Evolutionary conservation across 202 grass and related monocot genomes (phyloP).

Genomic region (Carex arenaria): DNA sequence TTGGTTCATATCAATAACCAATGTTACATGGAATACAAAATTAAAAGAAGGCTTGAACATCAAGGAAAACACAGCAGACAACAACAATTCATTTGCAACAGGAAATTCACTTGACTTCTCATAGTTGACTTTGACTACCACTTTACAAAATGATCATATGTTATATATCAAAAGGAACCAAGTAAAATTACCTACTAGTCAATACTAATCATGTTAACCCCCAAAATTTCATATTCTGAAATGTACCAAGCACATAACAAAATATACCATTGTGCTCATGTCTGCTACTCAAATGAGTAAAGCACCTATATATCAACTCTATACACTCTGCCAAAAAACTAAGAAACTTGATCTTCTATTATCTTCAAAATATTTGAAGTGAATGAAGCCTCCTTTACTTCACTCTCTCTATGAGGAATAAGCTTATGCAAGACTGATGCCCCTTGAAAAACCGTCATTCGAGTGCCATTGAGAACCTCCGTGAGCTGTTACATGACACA

Average conservation of each 20-base stretch:
- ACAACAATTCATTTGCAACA: neutral
- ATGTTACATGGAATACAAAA: neutral
- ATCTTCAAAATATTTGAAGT: neutral
- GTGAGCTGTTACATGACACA: conserved; percentile 49
- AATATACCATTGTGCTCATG: neutral
- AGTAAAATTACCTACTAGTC: neutral
- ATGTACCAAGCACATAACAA: conserved; percentile 5
- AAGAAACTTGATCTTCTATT: neutral
- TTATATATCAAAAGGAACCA: neutral
- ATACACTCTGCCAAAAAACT: neutral
- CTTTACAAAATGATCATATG: neutral
- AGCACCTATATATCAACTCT: conserved; percentile 5
- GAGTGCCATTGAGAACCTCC: conserved; percentile 65
- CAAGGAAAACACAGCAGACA: neutral
- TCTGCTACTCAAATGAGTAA: neutral
- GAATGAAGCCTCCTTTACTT: neutral
- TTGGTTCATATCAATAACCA: too few relatives aligned
- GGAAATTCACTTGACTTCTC: neutral
- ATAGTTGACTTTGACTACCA: neutral
- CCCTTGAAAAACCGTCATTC: conserved; percentile 70
- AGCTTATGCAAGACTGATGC: conserved; percentile 82
- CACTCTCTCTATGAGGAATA: conserved; percentile 21
- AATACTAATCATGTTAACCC: neutral
- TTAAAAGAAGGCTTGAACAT: neutral
- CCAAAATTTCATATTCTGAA: conserved; percentile 18